phyloP scores from a whole-genome alignment of 2,329 filamentous ascomycete genomes.

The Fusarium mangiferae region DNA sequence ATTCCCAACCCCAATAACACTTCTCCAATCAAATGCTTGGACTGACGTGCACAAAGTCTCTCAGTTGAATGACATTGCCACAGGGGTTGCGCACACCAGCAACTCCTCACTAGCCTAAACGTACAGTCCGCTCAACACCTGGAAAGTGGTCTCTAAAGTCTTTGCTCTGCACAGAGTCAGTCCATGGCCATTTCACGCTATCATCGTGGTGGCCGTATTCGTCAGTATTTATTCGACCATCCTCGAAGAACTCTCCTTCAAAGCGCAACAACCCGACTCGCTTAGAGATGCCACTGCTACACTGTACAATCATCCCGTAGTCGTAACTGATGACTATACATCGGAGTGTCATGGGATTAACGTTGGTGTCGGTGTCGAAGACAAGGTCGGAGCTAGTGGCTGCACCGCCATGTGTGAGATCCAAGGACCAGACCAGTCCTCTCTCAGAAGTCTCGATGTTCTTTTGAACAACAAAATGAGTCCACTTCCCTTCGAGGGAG shows the following conservation, averaged over 20 bases:
- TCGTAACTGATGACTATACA: neutral
- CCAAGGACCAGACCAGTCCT: neutral
- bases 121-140: neutral
- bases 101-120: neutral
- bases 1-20: neutral
- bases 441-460: neutral
- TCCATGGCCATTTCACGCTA: neutral
- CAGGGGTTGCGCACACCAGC: accelerated
- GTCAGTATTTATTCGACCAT: neutral
- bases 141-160: neutral
- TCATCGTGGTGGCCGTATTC: accelerated
- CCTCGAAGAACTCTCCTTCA: neutral
- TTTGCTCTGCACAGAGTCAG: neutral
- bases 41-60: neutral
- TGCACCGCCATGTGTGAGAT: neutral
- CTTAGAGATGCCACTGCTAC: accelerated
- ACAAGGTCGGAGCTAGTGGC: accelerated
- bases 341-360: neutral
- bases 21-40: neutral
- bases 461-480: neutral
- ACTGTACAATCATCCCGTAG: neutral
- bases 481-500: accelerated
- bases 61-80: neutral
- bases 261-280: neutral
- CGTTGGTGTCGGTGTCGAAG: neutral